phyloP scores from a whole-genome alignment of 139 green algal species.

The Medakamo hakoo region DNA sequence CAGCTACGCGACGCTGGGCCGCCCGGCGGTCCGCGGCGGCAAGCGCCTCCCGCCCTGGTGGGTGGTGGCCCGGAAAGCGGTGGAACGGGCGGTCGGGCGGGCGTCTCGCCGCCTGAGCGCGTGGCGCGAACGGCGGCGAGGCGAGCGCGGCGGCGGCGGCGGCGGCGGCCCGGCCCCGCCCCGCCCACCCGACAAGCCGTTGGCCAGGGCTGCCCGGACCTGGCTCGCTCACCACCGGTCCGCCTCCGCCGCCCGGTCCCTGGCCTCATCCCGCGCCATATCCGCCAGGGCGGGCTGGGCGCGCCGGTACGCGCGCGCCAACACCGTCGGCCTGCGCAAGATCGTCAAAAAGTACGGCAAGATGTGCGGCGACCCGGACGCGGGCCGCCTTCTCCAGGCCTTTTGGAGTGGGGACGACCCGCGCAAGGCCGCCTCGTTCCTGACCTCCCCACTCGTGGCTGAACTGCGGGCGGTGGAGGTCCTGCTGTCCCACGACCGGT shows the following conservation, averaged over 20 bases:
- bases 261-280: not conserved
- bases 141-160: not conserved
- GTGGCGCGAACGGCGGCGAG: not conserved
- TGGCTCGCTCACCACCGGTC: not conserved
- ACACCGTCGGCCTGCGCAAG: slow-evolving; percentile 31
- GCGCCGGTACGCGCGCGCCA: slow-evolving; percentile 22
- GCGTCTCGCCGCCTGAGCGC: not conserved
- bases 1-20: too few species aligned
- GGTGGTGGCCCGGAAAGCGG: too few species aligned
- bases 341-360: slow-evolving; percentile 45
- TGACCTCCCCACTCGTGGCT: slow-evolving; percentile 34
- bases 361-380: slow-evolving; percentile 12
- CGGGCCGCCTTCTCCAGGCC: slow-evolving; percentile 18
- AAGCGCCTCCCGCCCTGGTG: too few species aligned
- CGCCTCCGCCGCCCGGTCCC: not conserved
- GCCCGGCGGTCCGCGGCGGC: too few species aligned
- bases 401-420: slow-evolving; percentile 6
- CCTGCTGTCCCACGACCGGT: not conserved
- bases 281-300: slow-evolving; percentile 24
- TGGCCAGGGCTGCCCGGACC: too few species aligned
- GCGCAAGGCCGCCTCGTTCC: slow-evolving; percentile 11
- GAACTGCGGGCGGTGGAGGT: slow-evolving; percentile 30
- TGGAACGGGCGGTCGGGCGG: too few species aligned
- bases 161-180: too few species aligned
- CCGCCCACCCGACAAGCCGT: not conserved